Conservation (phyloP, 2,329 filamentous ascomycete genomes). For the Chrysoporthe puriensis region DNA sequence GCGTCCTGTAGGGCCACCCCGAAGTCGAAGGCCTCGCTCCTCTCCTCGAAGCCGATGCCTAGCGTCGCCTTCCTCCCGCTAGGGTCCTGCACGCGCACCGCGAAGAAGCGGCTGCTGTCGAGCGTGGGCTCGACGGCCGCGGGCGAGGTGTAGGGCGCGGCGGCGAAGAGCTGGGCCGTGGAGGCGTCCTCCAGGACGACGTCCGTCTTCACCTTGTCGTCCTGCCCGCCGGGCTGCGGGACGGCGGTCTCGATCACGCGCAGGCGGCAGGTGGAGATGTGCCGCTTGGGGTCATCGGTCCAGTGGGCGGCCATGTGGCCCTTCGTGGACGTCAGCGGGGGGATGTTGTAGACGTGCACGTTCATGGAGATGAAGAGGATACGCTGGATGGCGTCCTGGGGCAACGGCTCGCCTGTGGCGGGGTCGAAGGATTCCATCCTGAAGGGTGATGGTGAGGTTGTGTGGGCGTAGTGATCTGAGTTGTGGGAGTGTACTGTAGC, state of each 20-base stretch:
- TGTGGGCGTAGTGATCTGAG: background rate
- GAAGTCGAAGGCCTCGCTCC: slow-evolving; percentile 85
- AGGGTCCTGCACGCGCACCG: slow-evolving; percentile 76
- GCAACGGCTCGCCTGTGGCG: slow-evolving; percentile 68
- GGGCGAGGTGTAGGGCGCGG: slow-evolving; percentile 72
- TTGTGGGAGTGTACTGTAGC: background rate
- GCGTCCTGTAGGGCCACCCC: slow-evolving; percentile 79
- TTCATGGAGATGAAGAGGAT: slow-evolving; percentile 75
- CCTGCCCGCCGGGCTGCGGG: slow-evolving; percentile 41
- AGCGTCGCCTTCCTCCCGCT: slow-evolving; percentile 76
- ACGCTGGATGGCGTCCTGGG: slow-evolving; percentile 79
- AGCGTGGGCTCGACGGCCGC: slow-evolving; percentile 75
- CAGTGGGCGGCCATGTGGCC: slow-evolving; percentile 79
- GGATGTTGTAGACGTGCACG: slow-evolving; percentile 88
- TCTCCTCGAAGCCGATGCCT: slow-evolving; percentile 86
- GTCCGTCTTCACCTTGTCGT: slow-evolving; percentile 69
- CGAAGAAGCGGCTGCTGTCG: slow-evolving; percentile 84
- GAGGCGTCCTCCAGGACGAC: slow-evolving; percentile 78
- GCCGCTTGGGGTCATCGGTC: slow-evolving; percentile 71
- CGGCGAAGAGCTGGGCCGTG: slow-evolving; percentile 78
- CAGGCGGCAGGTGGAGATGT: slow-evolving; percentile 85
- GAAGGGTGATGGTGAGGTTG: background rate
- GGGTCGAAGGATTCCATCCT: slow-evolving; percentile 71
- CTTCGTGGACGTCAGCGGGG: slow-evolving; percentile 75
- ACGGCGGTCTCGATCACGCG: slow-evolving; percentile 78